Evolutionary conservation across 164 flowering plant species (phyloP).

Genomic region (Aristolochia contorta): DNA sequence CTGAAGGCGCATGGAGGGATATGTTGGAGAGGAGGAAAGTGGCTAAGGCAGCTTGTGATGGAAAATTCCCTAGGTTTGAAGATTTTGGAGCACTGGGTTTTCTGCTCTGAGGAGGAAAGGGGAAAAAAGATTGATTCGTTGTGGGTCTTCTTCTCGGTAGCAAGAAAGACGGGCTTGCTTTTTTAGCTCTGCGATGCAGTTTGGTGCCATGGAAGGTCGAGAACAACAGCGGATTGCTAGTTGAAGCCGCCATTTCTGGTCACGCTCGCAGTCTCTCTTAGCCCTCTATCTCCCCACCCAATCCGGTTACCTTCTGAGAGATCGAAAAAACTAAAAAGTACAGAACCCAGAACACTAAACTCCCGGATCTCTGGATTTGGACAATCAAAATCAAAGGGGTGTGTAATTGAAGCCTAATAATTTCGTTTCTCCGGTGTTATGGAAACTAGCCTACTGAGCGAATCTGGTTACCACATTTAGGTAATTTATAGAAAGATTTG

Average conservation of each 20-base stretch:
- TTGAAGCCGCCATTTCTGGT: constrained; percentile 8
- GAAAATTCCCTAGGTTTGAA: constrained; percentile 11
- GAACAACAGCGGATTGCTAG: constrained; percentile 34
- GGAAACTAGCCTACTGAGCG: no score
- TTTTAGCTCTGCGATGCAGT: neutral
- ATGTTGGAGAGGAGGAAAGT: constrained; percentile 54
- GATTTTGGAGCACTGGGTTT: constrained; percentile 13
- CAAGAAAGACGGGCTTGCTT: constrained; percentile 30
- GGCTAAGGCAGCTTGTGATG: constrained; percentile 51
- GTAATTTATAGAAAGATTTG: no score
- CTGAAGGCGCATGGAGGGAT: constrained; percentile 30
- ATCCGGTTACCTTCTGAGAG: no score
- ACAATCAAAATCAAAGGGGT: no score
- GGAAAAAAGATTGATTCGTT: constrained; percentile 2
- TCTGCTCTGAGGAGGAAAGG: constrained; percentile 17
- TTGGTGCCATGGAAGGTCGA: constrained; percentile 42
- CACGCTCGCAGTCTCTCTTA: no score
- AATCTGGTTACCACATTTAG: no score
- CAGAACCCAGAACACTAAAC: no score
- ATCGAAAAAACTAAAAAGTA: no score
- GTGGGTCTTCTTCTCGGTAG: constrained; percentile 34
- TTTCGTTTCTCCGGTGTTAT: no score
- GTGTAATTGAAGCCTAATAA: no score
- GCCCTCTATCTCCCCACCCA: no score
- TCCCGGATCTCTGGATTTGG: no score